Evolutionary conservation across 768 basidiomycete species (phyloP).

Genomic region (Tephrocybe sp.): DNA sequence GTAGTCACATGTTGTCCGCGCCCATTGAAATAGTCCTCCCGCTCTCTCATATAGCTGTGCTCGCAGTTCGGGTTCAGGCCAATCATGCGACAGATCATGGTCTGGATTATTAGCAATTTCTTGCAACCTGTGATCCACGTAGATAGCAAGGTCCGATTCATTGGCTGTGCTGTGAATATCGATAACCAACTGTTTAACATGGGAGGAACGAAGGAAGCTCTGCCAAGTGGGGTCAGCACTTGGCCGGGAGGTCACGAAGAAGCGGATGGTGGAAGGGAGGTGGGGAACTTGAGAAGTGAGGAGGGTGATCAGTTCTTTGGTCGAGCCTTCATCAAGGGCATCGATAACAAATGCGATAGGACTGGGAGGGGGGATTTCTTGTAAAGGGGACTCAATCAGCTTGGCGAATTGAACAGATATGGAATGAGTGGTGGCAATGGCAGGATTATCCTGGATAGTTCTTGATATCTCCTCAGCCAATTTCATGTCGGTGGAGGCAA

Average conservation of each 20-base stretch:
- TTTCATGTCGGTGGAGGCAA: slow-evolving; percentile 7
- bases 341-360: slow-evolving; percentile 19
- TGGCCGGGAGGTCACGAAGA: slow-evolving; percentile 21
- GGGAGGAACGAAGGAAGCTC: slow-evolving; percentile 1
- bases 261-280: slow-evolving; percentile 16
- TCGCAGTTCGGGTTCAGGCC: neutral
- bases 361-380: neutral
- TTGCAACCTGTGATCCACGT: slow-evolving; percentile 10
- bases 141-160: slow-evolving; percentile 16
- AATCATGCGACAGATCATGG: slow-evolving; percentile 1
- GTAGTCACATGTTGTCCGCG: slow-evolving; percentile 17
- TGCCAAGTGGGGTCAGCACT: slow-evolving; percentile 7
- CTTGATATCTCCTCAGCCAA: slow-evolving; percentile 13
- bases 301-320: slow-evolving; percentile 14
- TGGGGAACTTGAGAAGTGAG: slow-evolving; percentile 16
- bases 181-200: slow-evolving; percentile 3
- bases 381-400: slow-evolving; percentile 12
- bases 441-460: slow-evolving; percentile 9
- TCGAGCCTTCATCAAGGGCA: slow-evolving; percentile 22
- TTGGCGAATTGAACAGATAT: slow-evolving; percentile 16
- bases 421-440: slow-evolving; percentile 7
- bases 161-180: slow-evolving; percentile 14
- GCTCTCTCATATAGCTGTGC: slow-evolving; percentile 6
- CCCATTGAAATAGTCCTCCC: slow-evolving; percentile 24
- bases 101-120: slow-evolving; percentile 7